phyloP scores from a whole-genome alignment of 768 basidiomycete species.

The Coprinopsis strossmayeri region DNA sequence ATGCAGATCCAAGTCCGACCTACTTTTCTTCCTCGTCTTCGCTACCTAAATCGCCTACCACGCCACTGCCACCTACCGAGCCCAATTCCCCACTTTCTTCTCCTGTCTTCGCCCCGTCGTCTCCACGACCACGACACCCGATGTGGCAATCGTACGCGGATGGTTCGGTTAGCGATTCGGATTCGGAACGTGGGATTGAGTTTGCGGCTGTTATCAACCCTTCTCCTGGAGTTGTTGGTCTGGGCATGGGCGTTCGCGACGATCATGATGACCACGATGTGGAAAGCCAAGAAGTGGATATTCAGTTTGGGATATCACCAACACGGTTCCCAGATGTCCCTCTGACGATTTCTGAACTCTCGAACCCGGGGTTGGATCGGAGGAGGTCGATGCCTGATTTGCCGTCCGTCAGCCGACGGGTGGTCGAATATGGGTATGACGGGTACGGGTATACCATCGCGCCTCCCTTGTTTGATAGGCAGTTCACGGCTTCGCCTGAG shows the following conservation, averaged over 20 bases:
- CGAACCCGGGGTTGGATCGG: too few species aligned
- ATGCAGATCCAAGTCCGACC: not conserved
- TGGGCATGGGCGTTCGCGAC: not conserved
- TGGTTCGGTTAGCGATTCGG: too few species aligned
- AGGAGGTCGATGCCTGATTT: too few species aligned
- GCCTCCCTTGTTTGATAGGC: slow-evolving; percentile 31
- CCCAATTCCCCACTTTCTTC: not conserved
- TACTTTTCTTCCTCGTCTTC: not conserved
- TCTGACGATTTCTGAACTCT: too few species aligned
- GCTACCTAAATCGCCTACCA: not conserved
- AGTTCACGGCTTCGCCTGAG: slow-evolving; percentile 28
- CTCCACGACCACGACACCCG: not conserved
- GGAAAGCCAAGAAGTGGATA: not conserved
- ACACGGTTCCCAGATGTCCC: too few species aligned
- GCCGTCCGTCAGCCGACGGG: too few species aligned
- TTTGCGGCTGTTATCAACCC: too few species aligned
- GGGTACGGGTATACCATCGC: slow-evolving; percentile 2
- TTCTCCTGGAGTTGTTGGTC: not conserved
- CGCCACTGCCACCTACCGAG: not conserved
- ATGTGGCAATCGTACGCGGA: too few species aligned
- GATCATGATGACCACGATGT: not conserved
- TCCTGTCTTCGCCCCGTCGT: not conserved
- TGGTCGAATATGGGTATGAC: too few species aligned
- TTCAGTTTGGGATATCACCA: not conserved
- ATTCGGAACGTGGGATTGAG: too few species aligned